A percentile compares a stretch with the other conserved stretches of the same genome.
These are phyloP conservation scores for Middelhovenomyces tepae DNA, from an alignment of 805 yeast species.

Conservation along the genomic window DNA sequence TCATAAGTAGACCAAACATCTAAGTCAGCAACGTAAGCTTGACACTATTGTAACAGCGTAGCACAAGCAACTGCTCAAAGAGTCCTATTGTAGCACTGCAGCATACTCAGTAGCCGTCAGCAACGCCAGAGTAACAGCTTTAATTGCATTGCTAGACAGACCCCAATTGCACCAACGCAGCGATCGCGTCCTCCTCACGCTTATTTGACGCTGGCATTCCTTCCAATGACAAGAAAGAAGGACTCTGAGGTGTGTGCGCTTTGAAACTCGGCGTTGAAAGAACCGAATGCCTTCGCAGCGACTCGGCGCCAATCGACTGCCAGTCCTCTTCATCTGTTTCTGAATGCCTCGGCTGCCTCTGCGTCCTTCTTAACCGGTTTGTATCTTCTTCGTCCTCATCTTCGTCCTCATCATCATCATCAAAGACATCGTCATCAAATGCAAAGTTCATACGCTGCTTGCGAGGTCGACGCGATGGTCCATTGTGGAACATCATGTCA, in stretches of 20 bases:
- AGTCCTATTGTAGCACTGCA: too few species aligned
- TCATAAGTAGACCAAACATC: too few species aligned
- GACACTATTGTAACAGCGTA: too few species aligned
- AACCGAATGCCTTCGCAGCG: slow-evolving; percentile 36
- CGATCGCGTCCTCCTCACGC: slow-evolving; percentile 56
- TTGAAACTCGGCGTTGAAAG: too few species aligned
- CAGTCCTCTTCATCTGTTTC: slow-evolving; percentile 98
- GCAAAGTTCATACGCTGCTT: slow-evolving; percentile 11
- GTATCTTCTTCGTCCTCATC: slow-evolving; percentile 2
- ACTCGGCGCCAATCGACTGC: slow-evolving; percentile 79
- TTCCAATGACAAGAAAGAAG: too few species aligned
- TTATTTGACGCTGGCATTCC: too few species aligned
- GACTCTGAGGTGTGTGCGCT: too few species aligned
- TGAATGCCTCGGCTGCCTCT: slow-evolving; percentile 26
- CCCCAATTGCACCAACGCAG: slow-evolving; percentile 54
- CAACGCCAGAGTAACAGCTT: too few species aligned
- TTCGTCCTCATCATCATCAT: slow-evolving; percentile 17
- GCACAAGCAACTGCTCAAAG: too few species aligned
- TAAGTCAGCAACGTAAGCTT: too few species aligned
- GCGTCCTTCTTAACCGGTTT: not conserved
- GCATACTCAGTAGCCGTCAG: too few species aligned
- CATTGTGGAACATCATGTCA: slow-evolving; percentile 26
- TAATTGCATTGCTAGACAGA: slow-evolving; percentile 21
- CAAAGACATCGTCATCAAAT: slow-evolving; percentile 21
- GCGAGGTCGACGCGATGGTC: slow-evolving; percentile 8